Base-by-base conservation (phyloP, 441 rosid species). In the Corymbia calophylla region DNA sequence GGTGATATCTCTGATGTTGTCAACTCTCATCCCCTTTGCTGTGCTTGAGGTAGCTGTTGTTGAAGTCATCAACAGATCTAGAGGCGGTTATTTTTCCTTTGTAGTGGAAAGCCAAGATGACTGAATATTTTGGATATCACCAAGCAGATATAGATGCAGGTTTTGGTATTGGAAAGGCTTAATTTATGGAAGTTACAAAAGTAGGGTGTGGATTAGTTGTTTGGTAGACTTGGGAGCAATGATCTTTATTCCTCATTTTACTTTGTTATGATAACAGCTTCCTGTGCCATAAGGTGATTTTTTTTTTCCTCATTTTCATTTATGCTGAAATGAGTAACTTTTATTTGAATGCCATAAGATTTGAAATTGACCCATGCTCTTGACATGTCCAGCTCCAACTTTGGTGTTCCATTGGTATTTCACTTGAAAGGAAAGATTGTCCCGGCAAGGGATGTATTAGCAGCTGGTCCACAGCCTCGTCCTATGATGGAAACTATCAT, bases 391-490 rank as follows among this genome's bases (percentile, higher is more conserved):
- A 98, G 99, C 93, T 96, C 96, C 92, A 96, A 94, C 91, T 98
- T 98, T 94, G 99, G 97, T 80, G 91, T 95, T 90, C 88, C 87
- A 82, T 89, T 98, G 95, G 98, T 97, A 88, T 89, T 92, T 62
- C 94, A 93, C 91, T 95, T 95, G 62, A 95, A 94, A 93, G 97
- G 94, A 90, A 96, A 96, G 92, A 91, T 96, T 88, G 95, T 98
- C 89, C 93, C 94, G 55, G 99, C 97, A 88, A 93, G 89, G 92
- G 97, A 97, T 92, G 99, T 95, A 90, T 91, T 97, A 73, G 96
- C 94, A 90, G 94, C 94, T 92, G 99, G 97, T 93, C 94, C 97
- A 88, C 98, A 96, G 94, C 95, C 99, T 88, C 92, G 92, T 86
- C 94, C 94, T 70, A 91, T 81, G 90, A 90, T 97, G 94, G 99